Base-by-base conservation (phyloP, 345 rosid species). In the Eucalyptus camaldulensis region DNA sequence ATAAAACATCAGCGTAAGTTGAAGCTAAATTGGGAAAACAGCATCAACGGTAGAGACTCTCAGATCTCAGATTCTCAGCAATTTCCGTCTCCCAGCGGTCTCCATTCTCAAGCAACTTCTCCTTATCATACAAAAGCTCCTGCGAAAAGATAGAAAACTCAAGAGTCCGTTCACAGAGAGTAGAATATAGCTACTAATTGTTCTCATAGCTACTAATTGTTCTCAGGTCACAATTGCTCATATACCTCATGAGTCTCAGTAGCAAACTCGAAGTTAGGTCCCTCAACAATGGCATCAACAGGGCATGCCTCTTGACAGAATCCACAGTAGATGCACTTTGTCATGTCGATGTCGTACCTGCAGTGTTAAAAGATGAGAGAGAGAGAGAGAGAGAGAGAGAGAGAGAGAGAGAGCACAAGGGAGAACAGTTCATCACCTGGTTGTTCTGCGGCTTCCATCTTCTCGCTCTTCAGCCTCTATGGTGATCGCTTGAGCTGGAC, bases 231-330 rank as follows among this genome's bases (percentile, higher is more conserved):
- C 37, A 44, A 54, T 31, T 85, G 40, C 69, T 15, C 50, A 6
- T 90, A n/a, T 88, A 96, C 99, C 99, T 97, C 99, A 10, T 96
- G 99, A 88, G 99, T 97, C 94, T 98, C 99, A 1, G 99, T 98
- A 19, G 99, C 94, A 91, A 97, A 98, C 91, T 98, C 99, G 24
- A 98, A 97, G 95, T 96, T 96, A 81, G 99, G 99, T 89, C 99
- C 99, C 94, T 98, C 98, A 7, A 98, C 99, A 88, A 97, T 97
- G 90, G 99, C 99, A 91, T 97, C 99, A 88, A 98, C 99, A 80
- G 99, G 99, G 94, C 99, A 98, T 37, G 99, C 99, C 93, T 97
- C 99, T 95, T 97, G 99, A 97, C 99, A 98, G 90, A 97, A 97
- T 67, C 99, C 99, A 91, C 99, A 96, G 91, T 98, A 98, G 91